Evolutionary conservation across 2,329 filamentous ascomycete species (phyloP).

Genomic region (Emergomyces orientalis): DNA sequence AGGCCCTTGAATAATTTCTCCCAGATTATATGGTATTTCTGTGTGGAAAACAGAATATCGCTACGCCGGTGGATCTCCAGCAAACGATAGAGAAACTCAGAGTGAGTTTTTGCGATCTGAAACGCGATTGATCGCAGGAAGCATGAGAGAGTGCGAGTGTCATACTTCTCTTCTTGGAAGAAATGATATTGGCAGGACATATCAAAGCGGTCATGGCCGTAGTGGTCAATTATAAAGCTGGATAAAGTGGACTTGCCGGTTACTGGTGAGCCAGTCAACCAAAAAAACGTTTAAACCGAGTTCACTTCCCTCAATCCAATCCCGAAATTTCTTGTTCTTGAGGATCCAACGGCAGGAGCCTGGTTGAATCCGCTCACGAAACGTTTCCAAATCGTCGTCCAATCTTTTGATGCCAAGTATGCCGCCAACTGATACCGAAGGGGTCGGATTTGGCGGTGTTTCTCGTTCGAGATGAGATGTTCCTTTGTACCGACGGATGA

Average conservation of each 20-base stretch:
- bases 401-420: conserved; percentile 4
- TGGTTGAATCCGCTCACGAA: conserved; percentile 9
- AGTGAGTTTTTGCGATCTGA: conserved; percentile 11
- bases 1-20: conserved; percentile 12
- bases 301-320: conserved; percentile 6
- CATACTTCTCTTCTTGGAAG: conserved; percentile 12
- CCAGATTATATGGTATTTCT: conserved; percentile 14
- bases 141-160: conserved; percentile 11
- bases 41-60: conserved; percentile 6
- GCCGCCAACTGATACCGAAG: conserved; percentile 12
- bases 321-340: conserved; percentile 5
- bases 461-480: not conserved
- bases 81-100: conserved; percentile 8
- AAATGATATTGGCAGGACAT: conserved; percentile 11
- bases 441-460: not conserved
- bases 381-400: conserved; percentile 13
- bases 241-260: conserved; percentile 13
- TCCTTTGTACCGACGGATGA: not conserved
- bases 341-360: conserved; percentile 20
- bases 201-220: not conserved
- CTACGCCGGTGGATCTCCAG: conserved; percentile 5
- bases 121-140: conserved; percentile 16
- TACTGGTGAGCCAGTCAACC: conserved; percentile 12
- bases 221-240: conserved; percentile 11
- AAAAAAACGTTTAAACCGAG: conserved; percentile 4